Conservation (phyloP, 1,284 basidiomycete genomes). For the Xerocomus minutiporus region DNA sequence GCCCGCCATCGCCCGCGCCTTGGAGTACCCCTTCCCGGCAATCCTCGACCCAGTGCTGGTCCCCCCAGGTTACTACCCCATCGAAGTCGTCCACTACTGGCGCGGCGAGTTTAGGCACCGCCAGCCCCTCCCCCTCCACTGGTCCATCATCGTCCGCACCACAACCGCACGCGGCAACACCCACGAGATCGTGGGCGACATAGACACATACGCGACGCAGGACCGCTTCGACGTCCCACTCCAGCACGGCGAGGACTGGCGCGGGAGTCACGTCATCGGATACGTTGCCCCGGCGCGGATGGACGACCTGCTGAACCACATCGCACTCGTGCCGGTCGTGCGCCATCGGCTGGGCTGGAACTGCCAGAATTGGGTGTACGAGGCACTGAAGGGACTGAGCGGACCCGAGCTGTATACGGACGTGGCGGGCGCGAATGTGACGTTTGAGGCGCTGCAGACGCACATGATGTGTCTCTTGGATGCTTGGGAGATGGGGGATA, state of each 20-base stretch:
- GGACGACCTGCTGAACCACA: background rate
- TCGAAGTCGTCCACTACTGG: conserved; percentile 30
- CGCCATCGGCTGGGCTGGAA: conserved; percentile 11
- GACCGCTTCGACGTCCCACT: conserved; percentile 13
- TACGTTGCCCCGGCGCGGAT: conserved; percentile 6
- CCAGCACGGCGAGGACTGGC: background rate
- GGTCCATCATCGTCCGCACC: conserved; percentile 26
- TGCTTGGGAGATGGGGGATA: conserved; percentile 18
- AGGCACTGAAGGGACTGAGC: conserved; percentile 6
- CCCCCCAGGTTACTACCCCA: conserved; percentile 17
- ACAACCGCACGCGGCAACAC: conserved; percentile 17
- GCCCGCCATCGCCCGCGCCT: background rate
- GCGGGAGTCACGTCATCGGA: conserved; percentile 13
- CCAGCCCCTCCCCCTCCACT: conserved; percentile 24
- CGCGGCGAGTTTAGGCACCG: conserved; percentile 16
- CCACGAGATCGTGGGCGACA: conserved; percentile 28
- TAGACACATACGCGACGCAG: conserved; percentile 19
- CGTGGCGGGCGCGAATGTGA: conserved; percentile 1
- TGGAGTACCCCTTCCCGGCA: background rate
- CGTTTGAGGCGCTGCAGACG: conserved; percentile 6
- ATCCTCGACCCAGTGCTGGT: conserved; percentile 20
- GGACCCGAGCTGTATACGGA: conserved; percentile 7
- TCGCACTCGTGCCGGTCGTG: conserved; percentile 6
- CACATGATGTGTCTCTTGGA: conserved; percentile 17
- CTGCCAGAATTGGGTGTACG: conserved; percentile 17